Conservation (phyloP, 2,329 filamentous ascomycete species). For the Ophiostoma montium region DNA sequence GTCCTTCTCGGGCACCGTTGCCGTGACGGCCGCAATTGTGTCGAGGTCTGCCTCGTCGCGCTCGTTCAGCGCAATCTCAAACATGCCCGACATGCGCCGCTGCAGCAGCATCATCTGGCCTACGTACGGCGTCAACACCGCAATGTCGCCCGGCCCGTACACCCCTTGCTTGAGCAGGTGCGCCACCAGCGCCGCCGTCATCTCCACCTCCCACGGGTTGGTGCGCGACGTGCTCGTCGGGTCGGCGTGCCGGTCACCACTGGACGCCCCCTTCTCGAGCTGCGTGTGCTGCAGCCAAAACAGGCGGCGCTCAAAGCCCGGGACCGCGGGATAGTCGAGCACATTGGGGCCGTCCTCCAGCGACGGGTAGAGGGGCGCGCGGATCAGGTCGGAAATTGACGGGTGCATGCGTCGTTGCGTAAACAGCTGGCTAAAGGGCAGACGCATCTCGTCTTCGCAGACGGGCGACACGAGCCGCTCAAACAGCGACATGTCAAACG, state of each 20-base stretch:
- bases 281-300: constrained; percentile 50
- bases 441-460: background rate
- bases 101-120: constrained; percentile 42
- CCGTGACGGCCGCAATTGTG: constrained; percentile 20
- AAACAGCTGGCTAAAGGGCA: constrained; percentile 29
- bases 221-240: constrained; percentile 28
- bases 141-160: constrained; percentile 48
- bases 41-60: constrained; percentile 41
- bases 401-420: constrained; percentile 54
- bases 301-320: constrained; percentile 36
- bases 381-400: constrained; percentile 42
- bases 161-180: constrained; percentile 52
- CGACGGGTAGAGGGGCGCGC: constrained; percentile 40
- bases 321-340: constrained; percentile 29
- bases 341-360: constrained; percentile 35
- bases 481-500: constrained; percentile 46
- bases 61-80: constrained; percentile 51
- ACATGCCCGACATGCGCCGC: constrained; percentile 21
- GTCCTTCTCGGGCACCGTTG: constrained; percentile 19
- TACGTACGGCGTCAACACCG: constrained; percentile 53
- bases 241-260: constrained; percentile 16
- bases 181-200: constrained; percentile 46
- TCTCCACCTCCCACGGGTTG: constrained; percentile 48
- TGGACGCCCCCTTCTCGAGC: constrained; percentile 25
- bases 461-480: constrained; percentile 28